These are phyloP conservation scores for Botrytis paeoniae DNA, from an alignment of 2,329 filamentous ascomycete species.

Conservation along the genomic window DNA sequence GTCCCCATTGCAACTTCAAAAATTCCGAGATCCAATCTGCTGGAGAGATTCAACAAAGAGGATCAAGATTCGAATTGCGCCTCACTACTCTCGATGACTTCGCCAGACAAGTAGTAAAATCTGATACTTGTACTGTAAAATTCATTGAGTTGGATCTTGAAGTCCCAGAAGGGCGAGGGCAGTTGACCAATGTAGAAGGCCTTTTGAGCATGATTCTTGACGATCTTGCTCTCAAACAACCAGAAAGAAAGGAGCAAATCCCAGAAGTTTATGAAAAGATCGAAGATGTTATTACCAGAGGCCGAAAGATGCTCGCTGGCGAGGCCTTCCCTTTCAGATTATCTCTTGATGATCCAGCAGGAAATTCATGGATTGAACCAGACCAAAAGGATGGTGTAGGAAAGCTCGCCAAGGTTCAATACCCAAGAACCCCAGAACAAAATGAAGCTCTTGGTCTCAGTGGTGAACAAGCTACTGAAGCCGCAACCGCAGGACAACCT, in stretches of 20 bases:
- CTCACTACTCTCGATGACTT: slow-evolving; percentile 73
- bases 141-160: slow-evolving; percentile 92
- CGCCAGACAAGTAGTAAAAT: slow-evolving; percentile 85
- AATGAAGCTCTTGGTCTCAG: slow-evolving; percentile 81
- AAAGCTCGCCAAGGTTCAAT: slow-evolving; percentile 87
- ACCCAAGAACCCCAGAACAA: slow-evolving; percentile 76
- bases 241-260: slow-evolving; percentile 71
- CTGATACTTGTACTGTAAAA: slow-evolving; percentile 79
- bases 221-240: slow-evolving; percentile 78
- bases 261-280: slow-evolving; percentile 80
- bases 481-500: slow-evolving; percentile 44
- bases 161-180: slow-evolving; percentile 84
- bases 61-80: slow-evolving; percentile 77
- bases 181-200: slow-evolving; percentile 91
- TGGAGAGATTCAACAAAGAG: slow-evolving; percentile 86
- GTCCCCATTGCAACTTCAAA: slow-evolving; percentile 81
- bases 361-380: slow-evolving; percentile 95
- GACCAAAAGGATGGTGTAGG: slow-evolving; percentile 74
- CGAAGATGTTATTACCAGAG: slow-evolving; percentile 68
- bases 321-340: slow-evolving; percentile 83
- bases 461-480: slow-evolving; percentile 53
- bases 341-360: slow-evolving; percentile 83
- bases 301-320: slow-evolving; percentile 74
- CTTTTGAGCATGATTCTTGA: slow-evolving; percentile 74
- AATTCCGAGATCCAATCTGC: slow-evolving; percentile 95